phyloP scores from a whole-genome alignment of 495 filamentous ascomycete species.

The Penicillium pulvis region DNA sequence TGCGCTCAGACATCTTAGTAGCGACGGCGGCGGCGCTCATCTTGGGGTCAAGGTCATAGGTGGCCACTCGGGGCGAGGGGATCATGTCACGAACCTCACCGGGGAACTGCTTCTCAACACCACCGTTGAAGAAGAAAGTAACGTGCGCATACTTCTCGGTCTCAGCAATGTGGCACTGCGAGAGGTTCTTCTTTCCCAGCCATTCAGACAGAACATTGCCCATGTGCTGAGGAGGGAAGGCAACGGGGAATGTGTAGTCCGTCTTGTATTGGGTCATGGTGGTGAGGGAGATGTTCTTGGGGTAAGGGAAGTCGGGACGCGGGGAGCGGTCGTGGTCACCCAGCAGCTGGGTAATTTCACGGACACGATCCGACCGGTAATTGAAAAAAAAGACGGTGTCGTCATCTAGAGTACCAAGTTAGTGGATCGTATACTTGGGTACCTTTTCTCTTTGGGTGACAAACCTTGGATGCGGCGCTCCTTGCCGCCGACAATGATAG shows the following conservation, averaged over 20 bases:
- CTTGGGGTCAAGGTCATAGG: constrained; percentile 93
- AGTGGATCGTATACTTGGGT: constrained; percentile 10
- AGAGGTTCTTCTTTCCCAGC: constrained; percentile 80
- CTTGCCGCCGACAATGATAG: constrained; percentile 89
- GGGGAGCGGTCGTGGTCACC: constrained; percentile 90
- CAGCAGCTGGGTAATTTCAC: constrained; percentile 92
- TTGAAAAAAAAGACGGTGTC: constrained; percentile 99
- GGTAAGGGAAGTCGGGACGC: constrained; percentile 88
- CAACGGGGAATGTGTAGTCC: constrained; percentile 89
- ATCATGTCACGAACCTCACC: constrained; percentile 84
- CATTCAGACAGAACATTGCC: constrained; percentile 95
- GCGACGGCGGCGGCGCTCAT: constrained; percentile 92
- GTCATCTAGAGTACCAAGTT: constrained; percentile 55
- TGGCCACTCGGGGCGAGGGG: constrained; percentile 76
- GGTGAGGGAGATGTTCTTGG: constrained; percentile 84
- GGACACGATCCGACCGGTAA: constrained; percentile 97
- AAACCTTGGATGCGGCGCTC: constrained; percentile 80
- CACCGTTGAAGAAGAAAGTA: constrained; percentile 99
- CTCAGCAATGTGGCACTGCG: constrained; percentile 96
- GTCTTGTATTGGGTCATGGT: constrained; percentile 99
- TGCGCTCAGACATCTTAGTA: constrained; percentile 80
- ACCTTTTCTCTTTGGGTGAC: constrained; percentile 9
- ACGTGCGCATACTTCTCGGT: constrained; percentile 99
- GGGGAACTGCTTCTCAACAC: constrained; percentile 94
- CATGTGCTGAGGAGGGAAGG: constrained; percentile 94